Evolutionary conservation across 163 green algal species (phyloP), one percentile per base, ranked within the genome.

Genomic region (Coccomyxa subellipsoidea): DNA sequence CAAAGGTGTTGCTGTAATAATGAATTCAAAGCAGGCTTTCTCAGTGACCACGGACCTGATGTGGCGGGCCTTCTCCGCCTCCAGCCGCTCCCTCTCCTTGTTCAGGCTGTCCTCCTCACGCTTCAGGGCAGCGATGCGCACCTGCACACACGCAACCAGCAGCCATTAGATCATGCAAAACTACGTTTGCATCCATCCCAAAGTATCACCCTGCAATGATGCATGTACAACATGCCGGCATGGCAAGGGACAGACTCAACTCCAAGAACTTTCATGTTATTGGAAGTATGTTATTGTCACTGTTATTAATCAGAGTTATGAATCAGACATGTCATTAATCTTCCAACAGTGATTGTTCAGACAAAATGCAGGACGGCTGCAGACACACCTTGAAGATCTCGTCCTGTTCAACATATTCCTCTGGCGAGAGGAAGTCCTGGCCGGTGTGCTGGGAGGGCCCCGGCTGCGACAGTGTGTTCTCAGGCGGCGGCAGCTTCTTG

Each of bases 61-160:
- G 85, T 95, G 88, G 6, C 80, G 75, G 25, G 86, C 37, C 87
- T 96, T 96, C 54, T 97, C 95, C 5, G 81, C 69, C 38, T 93
- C 88, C 25, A 98, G 87, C 7, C 92, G 77, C 69, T 96, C 92
- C 39, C 90, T 82, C 77, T 98, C 96, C 38, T 85, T 85, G 3
- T 82, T 54, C 25, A 96, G 39, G 36, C 73, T 66, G 31, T 98
- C 95, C 81, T 98, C 96, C 85, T 98, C 95, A 12, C 96, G 87
- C 78, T 93, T 93, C 66, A 98, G 80, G 0, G 86, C 88, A 27
- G 84, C 85, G 79, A 97, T 82, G 25, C 92, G 89, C 8, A 88
- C 89, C 89, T 94, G 90, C 66, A 72, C 29, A 29, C 21, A 34
- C 77, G 12, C 0, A 54, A 29, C 27, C 21, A 31, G 39, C 32